Percentiles rank a stretch among this genome's conserved stretches.
Evolutionary conservation across 768 basidiomycete genomes (phyloP).

Genomic region (Leccinum aurantiacum): DNA sequence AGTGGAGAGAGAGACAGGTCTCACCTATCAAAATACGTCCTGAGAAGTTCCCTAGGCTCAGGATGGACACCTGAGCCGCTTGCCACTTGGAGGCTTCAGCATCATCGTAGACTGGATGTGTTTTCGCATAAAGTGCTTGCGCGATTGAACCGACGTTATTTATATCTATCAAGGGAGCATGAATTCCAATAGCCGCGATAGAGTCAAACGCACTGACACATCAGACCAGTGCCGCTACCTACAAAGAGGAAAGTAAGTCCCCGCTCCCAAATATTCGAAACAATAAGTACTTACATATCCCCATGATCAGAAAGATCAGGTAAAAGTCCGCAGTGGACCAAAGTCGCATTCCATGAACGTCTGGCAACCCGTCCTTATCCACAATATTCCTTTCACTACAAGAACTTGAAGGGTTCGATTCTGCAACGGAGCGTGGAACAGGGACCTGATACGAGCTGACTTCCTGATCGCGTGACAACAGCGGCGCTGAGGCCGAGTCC

Average conservation of each 20-base stretch:
- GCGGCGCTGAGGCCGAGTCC: conserved; percentile 22
- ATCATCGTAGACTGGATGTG: conserved; percentile 63
- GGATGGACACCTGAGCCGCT: conserved; percentile 77
- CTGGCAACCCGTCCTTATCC: conserved; percentile 38
- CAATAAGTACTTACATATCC: conserved; percentile 46
- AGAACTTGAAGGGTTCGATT: conserved; percentile 22
- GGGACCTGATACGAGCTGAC: conserved; percentile 25
- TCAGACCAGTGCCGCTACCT: conserved; percentile 76
- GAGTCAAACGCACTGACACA: conserved; percentile 50
- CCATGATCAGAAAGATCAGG: conserved; percentile 55
- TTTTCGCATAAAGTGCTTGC: conserved; percentile 62
- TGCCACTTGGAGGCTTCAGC: conserved; percentile 71
- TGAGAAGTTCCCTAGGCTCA: conserved; percentile 78
- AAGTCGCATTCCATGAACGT: conserved; percentile 55
- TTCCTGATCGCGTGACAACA: conserved; percentile 22
- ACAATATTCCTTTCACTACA: not conserved
- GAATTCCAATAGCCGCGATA: not conserved
- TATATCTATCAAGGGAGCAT: conserved; percentile 50
- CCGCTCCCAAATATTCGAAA: not conserved
- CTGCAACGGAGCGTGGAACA: conserved; percentile 15
- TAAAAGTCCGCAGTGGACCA: conserved; percentile 60
- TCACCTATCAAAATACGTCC: conserved; percentile 78
- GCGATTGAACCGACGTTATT: conserved; percentile 86
- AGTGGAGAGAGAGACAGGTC: not conserved
- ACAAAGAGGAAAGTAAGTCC: conserved; percentile 3